Evolutionary conservation across 306 rosid species (phyloP).

Genomic region (Fragaria iinumae): DNA sequence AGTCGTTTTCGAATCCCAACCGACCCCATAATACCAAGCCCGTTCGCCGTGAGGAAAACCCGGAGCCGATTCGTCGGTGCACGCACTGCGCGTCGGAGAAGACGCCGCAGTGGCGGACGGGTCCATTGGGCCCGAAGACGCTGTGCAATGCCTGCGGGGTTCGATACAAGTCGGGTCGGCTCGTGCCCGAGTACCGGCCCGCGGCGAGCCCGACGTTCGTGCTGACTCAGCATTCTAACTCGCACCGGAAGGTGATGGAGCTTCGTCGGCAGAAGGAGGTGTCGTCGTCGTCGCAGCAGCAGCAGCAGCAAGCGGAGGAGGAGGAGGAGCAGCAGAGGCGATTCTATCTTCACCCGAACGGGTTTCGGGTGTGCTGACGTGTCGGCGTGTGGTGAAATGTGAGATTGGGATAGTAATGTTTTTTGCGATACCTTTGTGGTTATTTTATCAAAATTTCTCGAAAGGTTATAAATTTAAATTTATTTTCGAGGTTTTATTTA

Average conservation of each 20-base stretch:
- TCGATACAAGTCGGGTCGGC: slow-evolving; percentile 59
- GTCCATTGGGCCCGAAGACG: slow-evolving; percentile 68
- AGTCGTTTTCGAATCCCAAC: slow-evolving; percentile 30
- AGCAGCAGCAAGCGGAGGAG: neutral
- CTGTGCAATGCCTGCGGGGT: slow-evolving; percentile 74
- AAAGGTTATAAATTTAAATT: neutral
- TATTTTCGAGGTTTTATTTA: neutral
- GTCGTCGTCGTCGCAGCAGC: neutral
- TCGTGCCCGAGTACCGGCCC: slow-evolving; percentile 63
- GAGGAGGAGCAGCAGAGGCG: slow-evolving; percentile 19
- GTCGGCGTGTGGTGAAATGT: neutral
- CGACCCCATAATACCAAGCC: slow-evolving; percentile 35
- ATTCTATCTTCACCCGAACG: slow-evolving; percentile 21
- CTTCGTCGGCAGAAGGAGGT: slow-evolving; percentile 49
- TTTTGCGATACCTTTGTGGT: neutral
- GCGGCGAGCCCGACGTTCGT: slow-evolving; percentile 64
- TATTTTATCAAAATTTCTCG: neutral
- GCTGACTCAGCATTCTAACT: slow-evolving; percentile 65
- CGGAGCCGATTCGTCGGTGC: slow-evolving; percentile 29
- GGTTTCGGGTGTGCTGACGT: slow-evolving; percentile 39
- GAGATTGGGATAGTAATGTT: neutral
- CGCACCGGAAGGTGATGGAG: slow-evolving; percentile 67
- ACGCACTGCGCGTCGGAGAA: slow-evolving; percentile 57
- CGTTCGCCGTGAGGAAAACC: neutral
- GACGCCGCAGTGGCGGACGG: slow-evolving; percentile 73